Percentiles rank a stretch among this genome's conserved stretches.
phyloP scores from a whole-genome alignment of 305 asterid genomes.

The Salvia sclarea region DNA sequence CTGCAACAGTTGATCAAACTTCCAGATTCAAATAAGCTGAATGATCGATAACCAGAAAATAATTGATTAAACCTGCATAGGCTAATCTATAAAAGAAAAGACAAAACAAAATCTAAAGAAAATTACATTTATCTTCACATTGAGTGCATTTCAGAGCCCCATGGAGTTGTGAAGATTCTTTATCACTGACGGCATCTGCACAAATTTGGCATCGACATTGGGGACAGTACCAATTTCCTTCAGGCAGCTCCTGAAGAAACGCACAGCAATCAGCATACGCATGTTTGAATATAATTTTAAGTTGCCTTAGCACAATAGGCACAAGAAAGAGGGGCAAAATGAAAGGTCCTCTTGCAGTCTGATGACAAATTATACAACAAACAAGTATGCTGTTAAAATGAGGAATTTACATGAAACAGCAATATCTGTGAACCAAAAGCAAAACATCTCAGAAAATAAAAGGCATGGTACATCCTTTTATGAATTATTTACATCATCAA shows the following conservation, averaged over 20 bases:
- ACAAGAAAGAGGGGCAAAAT: background rate
- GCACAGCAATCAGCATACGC: conserved; percentile 33
- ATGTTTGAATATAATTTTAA: conserved; percentile 19
- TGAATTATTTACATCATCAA: background rate
- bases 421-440: background rate
- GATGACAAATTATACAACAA: conserved; percentile 13
- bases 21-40: conserved; percentile 26
- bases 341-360: background rate
- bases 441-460: conserved; percentile 2
- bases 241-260: conserved; percentile 82
- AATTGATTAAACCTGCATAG: conserved; percentile 18
- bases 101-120: conserved; percentile 30
- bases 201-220: conserved; percentile 89
- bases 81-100: conserved; percentile 17
- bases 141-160: conserved; percentile 68
- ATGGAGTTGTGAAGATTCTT: conserved; percentile 48
- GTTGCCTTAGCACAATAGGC: conserved; percentile 28
- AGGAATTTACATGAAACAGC: background rate
- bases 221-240: conserved; percentile 97
- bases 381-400: conserved; percentile 11
- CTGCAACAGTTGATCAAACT: conserved; percentile 15
- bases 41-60: conserved; percentile 11
- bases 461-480: background rate
- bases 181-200: conserved; percentile 58
- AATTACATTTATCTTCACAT: conserved; percentile 81